Base-by-base conservation (phyloP, 768 basidiomycete genomes). In the Termitomyces sp. region DNA sequence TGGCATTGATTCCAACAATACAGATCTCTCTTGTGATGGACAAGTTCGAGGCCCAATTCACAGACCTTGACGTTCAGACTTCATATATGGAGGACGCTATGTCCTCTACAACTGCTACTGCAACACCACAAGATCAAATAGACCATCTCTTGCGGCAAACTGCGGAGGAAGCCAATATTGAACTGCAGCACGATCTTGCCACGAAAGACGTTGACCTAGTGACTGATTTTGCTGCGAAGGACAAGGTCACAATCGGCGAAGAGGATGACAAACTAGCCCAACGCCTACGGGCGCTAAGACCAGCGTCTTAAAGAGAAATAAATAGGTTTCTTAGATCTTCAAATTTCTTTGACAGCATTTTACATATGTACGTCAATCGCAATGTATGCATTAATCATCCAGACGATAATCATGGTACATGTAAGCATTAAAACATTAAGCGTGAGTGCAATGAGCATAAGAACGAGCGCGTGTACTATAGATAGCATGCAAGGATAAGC, bases 21-120 rank as follows among this genome's bases (percentile, higher is more conserved):
- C 69, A 98, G 96, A 98, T 99, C 68, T 96, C 97, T 13, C 73
- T 92, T 55, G 93, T 99, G 35, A 98, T 99, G 97, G 97, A 98
- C 77, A 98, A 94, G 75, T 99, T 99, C 73, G 97, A 99, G 72
- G 63, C 86, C 6, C 96, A 98, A 64, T 98, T 98, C 75, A 80
- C 92, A 38, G 97, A 98, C 70, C 84, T 99, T 20, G 97, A 98
- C 69, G 97, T 99, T 7, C 96, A 98, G 72, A 96, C 97, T 18
- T 90, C 87, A 6, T 95, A 96, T 74, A 96, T 99, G 94, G 97
- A 98, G 68, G 92, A 94, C 58, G 88, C 94, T 40, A 98, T 99
- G 89, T 86, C 87, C 10, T 83, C 89, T 55, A 93, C 95, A 24
- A 96, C 93, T 2, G 97, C 95, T 20, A 83, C 90, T 42, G 87